These are phyloP conservation scores for Debaryomyces sp. DNA, from an alignment of 1,139 yeast species.

Conservation along the genomic window DNA sequence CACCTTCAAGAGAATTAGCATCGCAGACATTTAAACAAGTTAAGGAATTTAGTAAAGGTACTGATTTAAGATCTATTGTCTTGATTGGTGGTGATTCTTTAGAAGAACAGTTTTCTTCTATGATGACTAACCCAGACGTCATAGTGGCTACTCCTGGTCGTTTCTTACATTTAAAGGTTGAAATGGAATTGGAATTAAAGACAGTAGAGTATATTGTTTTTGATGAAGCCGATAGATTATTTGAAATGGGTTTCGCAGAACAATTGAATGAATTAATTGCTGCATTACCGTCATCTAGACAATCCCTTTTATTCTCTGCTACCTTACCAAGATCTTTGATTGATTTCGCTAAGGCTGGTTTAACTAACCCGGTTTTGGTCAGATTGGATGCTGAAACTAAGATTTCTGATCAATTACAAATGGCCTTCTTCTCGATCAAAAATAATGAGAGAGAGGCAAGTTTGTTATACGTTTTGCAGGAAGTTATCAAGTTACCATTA, in stretches of 20 bases:
- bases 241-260: conserved; percentile 96
- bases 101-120: conserved; percentile 91
- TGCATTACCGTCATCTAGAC: conserved; percentile 79
- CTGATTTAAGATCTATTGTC: conserved; percentile 78
- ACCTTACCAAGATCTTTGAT: conserved; percentile 91
- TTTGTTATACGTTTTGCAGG: conserved; percentile 71
- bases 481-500: conserved; percentile 80
- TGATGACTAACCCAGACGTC: conserved; percentile 94
- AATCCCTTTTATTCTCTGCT: conserved; percentile 89
- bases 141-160: conserved; percentile 98
- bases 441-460: conserved; percentile 91
- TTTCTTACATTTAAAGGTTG: conserved; percentile 91
- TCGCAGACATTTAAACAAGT: conserved; percentile 87
- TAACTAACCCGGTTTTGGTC: conserved; percentile 87
- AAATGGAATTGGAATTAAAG: conserved; percentile 84
- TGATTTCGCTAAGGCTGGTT: conserved; percentile 96
- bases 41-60: conserved; percentile 82
- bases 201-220: conserved; percentile 89
- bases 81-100: conserved; percentile 97
- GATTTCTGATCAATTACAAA: conserved; percentile 85
- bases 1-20: conserved; percentile 95
- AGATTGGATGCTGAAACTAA: conserved; percentile 91
- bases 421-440: conserved; percentile 83
- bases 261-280: conserved; percentile 90
- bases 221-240: conserved; percentile 97